These are phyloP conservation scores for Coemansia sp. DNA, from an alignment of 192 early-diverging fungal species.

Conservation along the genomic window DNA sequence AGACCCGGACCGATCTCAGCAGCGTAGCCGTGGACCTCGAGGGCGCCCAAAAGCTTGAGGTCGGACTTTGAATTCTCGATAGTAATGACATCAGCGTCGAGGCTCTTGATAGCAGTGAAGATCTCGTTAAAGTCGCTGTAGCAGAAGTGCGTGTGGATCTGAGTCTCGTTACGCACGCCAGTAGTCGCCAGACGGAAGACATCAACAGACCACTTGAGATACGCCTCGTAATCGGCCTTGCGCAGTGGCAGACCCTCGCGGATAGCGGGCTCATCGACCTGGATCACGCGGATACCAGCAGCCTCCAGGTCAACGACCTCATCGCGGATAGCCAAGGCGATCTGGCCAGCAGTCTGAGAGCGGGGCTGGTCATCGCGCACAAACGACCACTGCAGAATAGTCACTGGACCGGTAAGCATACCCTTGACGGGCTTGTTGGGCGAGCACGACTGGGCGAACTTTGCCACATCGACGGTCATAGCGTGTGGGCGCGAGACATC, in stretches of 20 bases:
- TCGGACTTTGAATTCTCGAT: constrained; percentile 99
- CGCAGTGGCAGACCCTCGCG: constrained; percentile 97
- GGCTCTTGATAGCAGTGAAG: constrained; percentile 86
- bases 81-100: constrained; percentile 97
- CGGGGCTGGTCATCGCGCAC: constrained; percentile 96
- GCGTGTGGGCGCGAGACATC: constrained; percentile 89
- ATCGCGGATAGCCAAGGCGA: constrained; percentile 94
- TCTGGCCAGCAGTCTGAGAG: constrained; percentile 79
- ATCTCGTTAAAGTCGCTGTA: constrained; percentile 99
- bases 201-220: constrained; percentile 95
- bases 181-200: constrained; percentile 90
- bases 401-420: constrained; percentile 98
- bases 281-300: constrained; percentile 92
- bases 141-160: constrained; percentile 99
- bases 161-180: constrained; percentile 82
- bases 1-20: constrained; percentile 96
- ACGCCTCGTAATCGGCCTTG: constrained; percentile 80
- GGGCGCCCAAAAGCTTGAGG: constrained; percentile 89
- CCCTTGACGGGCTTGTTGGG: constrained; percentile 90
- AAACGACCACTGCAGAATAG: constrained; percentile 99
- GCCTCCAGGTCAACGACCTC: constrained; percentile 94
- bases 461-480: constrained; percentile 89
- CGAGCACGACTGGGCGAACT: constrained; percentile 90
- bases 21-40: constrained; percentile 80
- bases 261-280: constrained; percentile 99